phyloP scores from a whole-genome alignment of 2,329 filamentous ascomycete genomes.

The Talaromyces rugulosus region DNA sequence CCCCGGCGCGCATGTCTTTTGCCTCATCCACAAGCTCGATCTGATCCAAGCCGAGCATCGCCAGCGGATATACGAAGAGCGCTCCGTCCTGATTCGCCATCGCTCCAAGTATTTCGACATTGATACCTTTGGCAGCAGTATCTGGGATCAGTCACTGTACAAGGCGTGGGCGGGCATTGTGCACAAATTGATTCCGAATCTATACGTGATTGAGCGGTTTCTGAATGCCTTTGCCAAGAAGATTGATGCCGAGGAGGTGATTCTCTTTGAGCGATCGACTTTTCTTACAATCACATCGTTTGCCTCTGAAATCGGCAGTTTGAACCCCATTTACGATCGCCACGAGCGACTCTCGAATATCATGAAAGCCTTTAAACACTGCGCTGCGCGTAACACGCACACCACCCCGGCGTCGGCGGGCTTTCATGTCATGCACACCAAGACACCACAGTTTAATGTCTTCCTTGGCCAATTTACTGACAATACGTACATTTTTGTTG shows the following conservation, averaged over 20 bases:
- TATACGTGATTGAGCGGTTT: constrained; percentile 81
- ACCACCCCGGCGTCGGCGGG: constrained; percentile 40
- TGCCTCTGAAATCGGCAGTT: constrained; percentile 66
- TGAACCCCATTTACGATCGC: constrained; percentile 86
- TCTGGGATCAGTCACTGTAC: constrained; percentile 98
- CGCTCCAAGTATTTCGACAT: constrained; percentile 71
- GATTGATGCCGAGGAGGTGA: constrained; percentile 87
- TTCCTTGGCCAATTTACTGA: constrained; percentile 95
- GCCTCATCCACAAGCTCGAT: constrained; percentile 98
- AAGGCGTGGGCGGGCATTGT: constrained; percentile 98
- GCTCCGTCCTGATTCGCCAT: constrained; percentile 69
- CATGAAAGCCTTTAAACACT: constrained; percentile 97
- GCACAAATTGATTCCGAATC: constrained; percentile 93
- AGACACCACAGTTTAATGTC: constrained; percentile 70
- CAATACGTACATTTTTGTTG: constrained; percentile 93
- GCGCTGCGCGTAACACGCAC: constrained; percentile 42
- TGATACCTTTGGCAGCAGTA: constrained; percentile 89
- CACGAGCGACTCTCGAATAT: constrained; percentile 96
- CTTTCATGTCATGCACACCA: constrained; percentile 46
- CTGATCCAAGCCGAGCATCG: constrained; percentile 77
- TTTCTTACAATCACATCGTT: constrained; percentile 96
- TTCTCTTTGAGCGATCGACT: constrained; percentile 91
- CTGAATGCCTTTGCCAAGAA: constrained; percentile 76
- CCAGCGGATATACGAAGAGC: constrained; percentile 78
- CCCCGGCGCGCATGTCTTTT: constrained; percentile 76